These are phyloP conservation scores for Metarhizium anisopliae DNA, from an alignment of 2,329 filamentous ascomycete species.

Conservation along the genomic window DNA sequence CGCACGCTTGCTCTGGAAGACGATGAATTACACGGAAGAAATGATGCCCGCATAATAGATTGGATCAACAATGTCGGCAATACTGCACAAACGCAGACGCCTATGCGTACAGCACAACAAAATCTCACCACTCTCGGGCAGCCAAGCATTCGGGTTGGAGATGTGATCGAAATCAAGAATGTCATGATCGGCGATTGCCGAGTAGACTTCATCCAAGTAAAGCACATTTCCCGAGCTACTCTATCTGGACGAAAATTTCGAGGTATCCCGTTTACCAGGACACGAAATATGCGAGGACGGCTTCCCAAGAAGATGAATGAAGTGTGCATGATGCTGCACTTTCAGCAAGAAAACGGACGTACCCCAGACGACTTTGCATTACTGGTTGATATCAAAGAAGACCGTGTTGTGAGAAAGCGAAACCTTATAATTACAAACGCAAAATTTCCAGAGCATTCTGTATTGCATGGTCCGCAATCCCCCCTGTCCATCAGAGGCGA, in stretches of 20 bases:
- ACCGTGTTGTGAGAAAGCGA: slow-evolving; percentile 29
- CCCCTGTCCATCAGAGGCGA: not conserved
- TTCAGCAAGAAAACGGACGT: slow-evolving; percentile 26
- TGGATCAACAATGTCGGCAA: not conserved
- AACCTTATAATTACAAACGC: slow-evolving; percentile 47
- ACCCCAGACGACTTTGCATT: slow-evolving; percentile 24
- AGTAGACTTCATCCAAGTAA: slow-evolving; percentile 32
- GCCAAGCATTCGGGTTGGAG: slow-evolving; percentile 12
- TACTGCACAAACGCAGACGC: not conserved
- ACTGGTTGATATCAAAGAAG: slow-evolving; percentile 31
- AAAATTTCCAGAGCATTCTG: slow-evolving; percentile 30
- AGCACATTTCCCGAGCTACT: slow-evolving; percentile 25
- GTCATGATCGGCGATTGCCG: slow-evolving; percentile 13
- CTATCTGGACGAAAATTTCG: slow-evolving; percentile 20
- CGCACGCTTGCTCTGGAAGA: not conserved
- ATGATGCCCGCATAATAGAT: not conserved
- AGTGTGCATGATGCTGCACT: slow-evolving; percentile 26
- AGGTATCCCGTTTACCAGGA: slow-evolving; percentile 29
- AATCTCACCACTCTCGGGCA: not conserved
- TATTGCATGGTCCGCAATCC: not conserved
- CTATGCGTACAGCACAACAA: not conserved
- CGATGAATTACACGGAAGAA: not conserved
- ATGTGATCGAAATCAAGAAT: slow-evolving; percentile 19
- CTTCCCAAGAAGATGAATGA: slow-evolving; percentile 33
- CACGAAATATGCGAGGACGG: slow-evolving; percentile 24